These are phyloP conservation scores for Boechera stricta DNA, from an alignment of 345 rosid species.

Conservation along the genomic window DNA sequence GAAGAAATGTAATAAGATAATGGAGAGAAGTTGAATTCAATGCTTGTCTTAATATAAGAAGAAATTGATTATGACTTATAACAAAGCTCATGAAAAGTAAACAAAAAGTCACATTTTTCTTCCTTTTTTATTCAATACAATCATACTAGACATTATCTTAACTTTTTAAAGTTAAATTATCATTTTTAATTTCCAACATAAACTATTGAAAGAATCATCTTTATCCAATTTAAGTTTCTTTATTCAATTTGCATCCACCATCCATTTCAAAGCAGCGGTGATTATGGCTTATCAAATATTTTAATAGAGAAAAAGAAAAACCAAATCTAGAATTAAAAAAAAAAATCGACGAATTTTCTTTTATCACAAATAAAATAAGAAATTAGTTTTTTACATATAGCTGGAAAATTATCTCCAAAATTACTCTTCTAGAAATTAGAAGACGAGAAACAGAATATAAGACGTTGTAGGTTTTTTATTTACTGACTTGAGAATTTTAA, in stretches of 20 bases:
- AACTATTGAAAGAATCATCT: slow-evolving; percentile 13
- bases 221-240: neutral
- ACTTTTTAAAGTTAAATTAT: neutral
- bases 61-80: neutral
- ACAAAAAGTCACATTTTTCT: neutral
- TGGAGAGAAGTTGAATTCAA: neutral
- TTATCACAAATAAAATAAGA: too few relatives aligned
- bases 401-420: slow-evolving; percentile 18
- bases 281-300: neutral
- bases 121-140: neutral
- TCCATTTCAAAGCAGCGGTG: slow-evolving; percentile 13
- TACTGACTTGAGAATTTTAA: neutral
- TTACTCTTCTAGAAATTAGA: neutral
- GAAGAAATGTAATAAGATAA: slow-evolving; percentile 10
- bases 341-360: too few relatives aligned
- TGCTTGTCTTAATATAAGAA: neutral
- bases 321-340: neutral
- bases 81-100: neutral
- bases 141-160: neutral
- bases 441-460: neutral
- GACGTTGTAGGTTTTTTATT: neutral
- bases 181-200: neutral
- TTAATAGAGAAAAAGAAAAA: neutral
- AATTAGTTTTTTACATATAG: neutral
- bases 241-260: too few relatives aligned